A percentile compares a stretch with the other conserved stretches of the same genome.
Evolutionary conservation across 768 basidiomycete species (phyloP).

Genomic region (Hygrophoropsis aurantiaca): DNA sequence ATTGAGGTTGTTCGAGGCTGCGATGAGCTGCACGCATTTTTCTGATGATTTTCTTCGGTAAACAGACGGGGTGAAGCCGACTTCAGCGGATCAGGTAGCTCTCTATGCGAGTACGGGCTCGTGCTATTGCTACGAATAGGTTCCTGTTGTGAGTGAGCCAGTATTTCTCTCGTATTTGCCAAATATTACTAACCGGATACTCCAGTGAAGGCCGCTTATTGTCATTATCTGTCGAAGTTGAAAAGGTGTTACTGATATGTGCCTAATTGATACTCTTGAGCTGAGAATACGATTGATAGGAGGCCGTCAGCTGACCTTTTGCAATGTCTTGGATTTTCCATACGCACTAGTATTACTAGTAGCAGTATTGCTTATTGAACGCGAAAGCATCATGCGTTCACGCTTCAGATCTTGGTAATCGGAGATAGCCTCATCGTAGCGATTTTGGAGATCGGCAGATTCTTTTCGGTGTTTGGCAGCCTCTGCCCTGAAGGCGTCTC

Average conservation of each 20-base stretch:
- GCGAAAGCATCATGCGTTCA: slow-evolving; percentile 15
- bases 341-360: not conserved
- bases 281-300: not conserved
- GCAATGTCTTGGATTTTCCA: not conserved
- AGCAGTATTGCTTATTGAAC: slow-evolving; percentile 3
- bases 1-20: not conserved
- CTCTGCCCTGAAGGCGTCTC: slow-evolving; percentile 23
- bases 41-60: not conserved
- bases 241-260: not conserved
- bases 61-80: slow-evolving; percentile 1
- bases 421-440: slow-evolving; percentile 16
- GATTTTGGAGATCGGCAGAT: slow-evolving; percentile 19
- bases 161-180: not conserved
- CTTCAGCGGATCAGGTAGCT: slow-evolving; percentile 10
- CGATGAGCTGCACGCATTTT: not conserved
- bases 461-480: slow-evolving; percentile 18
- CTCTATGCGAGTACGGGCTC: slow-evolving; percentile 6
- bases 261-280: not conserved
- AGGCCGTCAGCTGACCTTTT: slow-evolving; percentile 10
- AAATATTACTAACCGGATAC: slow-evolving; percentile 1
- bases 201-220: slow-evolving; percentile 1
- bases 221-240: not conserved
- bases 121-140: not conserved
- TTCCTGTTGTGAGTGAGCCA: slow-evolving; percentile 4
- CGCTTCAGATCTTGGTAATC: slow-evolving; percentile 22